Evolutionary conservation across 352 stramenopile genomes (phyloP).

Genomic region (Globisporangium echinulatum): DNA sequence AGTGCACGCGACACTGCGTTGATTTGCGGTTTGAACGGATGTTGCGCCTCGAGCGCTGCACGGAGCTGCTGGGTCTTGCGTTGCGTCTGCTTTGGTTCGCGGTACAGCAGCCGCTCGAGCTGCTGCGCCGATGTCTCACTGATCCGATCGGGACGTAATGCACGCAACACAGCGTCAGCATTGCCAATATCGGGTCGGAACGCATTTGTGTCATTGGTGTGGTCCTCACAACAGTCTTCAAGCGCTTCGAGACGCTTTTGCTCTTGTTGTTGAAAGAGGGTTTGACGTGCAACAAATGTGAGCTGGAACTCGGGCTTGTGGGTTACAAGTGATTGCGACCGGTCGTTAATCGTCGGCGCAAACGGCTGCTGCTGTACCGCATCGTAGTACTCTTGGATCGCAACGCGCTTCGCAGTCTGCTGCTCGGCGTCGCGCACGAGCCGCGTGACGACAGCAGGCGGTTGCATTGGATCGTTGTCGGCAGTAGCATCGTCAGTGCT

Average conservation of each 20-base stretch:
- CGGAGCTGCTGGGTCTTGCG: slow-evolving; percentile 53
- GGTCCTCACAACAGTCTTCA: slow-evolving; percentile 26
- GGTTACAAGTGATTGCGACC: slow-evolving; percentile 40
- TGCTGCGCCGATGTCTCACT: slow-evolving; percentile 46
- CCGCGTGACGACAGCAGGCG: slow-evolving; percentile 41
- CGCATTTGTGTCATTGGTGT: slow-evolving; percentile 21
- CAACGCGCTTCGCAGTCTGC: slow-evolving; percentile 34
- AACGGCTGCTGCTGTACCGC: slow-evolving; percentile 55
- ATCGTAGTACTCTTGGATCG: slow-evolving; percentile 69
- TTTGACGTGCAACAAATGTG: slow-evolving; percentile 64
- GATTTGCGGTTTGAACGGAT: slow-evolving; percentile 70
- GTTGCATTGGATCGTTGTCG: slow-evolving; percentile 9
- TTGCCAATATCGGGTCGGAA: slow-evolving; percentile 82
- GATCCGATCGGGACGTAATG: slow-evolving; percentile 56
- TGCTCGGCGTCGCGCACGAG: slow-evolving; percentile 46
- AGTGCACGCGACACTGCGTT: slow-evolving; percentile 71
- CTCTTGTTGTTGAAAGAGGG: slow-evolving; percentile 61
- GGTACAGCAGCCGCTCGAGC: slow-evolving; percentile 65
- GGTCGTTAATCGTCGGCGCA: slow-evolving; percentile 51
- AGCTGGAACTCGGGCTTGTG: slow-evolving; percentile 71
- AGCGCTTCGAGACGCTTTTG: slow-evolving; percentile 52
- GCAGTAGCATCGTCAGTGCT: slow-evolving; percentile 4
- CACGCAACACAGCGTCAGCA: slow-evolving; percentile 52
- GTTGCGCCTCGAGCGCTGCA: slow-evolving; percentile 51
- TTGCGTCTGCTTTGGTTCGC: slow-evolving; percentile 49